A percentile compares a stretch with the other conserved stretches of the same genome.
These are phyloP conservation scores for Pseudisothecium myosuroides DNA, from an alignment of 225 moss, liverwort and hornwort species.

Conservation along the genomic window DNA sequence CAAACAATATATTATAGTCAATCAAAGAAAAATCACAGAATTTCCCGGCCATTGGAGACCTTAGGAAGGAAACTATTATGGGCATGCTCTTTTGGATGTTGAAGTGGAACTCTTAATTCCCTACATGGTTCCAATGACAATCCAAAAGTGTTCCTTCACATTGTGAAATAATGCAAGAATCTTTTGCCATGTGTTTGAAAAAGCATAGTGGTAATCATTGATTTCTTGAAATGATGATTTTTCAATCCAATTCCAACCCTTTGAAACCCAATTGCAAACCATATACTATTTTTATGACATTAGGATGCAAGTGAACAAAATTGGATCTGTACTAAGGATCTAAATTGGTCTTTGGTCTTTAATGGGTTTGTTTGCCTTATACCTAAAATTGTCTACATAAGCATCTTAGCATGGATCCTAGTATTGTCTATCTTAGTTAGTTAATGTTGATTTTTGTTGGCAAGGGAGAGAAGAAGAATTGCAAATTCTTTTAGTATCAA, in stretches of 20 bases:
- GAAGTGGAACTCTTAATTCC: background rate
- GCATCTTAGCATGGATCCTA: too few species aligned
- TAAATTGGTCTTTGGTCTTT: too few species aligned
- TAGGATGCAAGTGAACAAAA: background rate
- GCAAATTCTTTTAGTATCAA: too few species aligned
- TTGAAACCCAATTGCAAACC: fast-evolving
- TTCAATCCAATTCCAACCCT: background rate
- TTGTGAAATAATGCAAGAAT: background rate
- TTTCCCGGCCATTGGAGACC: background rate
- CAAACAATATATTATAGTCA: fast-evolving
- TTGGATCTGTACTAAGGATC: too few species aligned
- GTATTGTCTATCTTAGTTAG: too few species aligned
- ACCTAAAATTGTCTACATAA: too few species aligned
- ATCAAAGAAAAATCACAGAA: background rate
- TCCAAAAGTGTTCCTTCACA: background rate
- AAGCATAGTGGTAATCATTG: background rate
- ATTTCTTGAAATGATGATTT: background rate
- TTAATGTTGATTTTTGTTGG: too few species aligned
- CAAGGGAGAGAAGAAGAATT: too few species aligned
- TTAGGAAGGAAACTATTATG: fast-evolving
- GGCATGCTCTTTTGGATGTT: too few species aligned
- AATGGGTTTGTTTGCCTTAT: too few species aligned
- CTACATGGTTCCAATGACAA: background rate
- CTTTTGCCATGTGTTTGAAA: background rate
- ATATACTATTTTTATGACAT: background rate